Percentiles rank a stretch among this genome's conserved stretches.
These are phyloP conservation scores for Tylopilus felleus DNA, from an alignment of 768 basidiomycete genomes.

Conservation along the genomic window DNA sequence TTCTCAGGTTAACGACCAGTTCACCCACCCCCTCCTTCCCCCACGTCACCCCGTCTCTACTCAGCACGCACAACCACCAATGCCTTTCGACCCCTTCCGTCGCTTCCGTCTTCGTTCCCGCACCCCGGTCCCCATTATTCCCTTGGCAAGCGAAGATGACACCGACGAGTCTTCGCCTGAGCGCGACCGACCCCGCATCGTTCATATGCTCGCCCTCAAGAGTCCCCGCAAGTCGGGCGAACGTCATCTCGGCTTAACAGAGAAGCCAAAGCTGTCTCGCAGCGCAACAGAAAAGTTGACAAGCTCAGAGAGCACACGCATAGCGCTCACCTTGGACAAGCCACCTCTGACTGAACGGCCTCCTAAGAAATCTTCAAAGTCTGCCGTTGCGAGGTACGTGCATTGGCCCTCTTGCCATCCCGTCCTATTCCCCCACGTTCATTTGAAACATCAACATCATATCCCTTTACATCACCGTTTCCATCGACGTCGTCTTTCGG, in stretches of 20 bases:
- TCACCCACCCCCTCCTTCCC: too few species aligned
- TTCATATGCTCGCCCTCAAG: conserved; percentile 7
- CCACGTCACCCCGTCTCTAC: too few species aligned
- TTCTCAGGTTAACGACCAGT: not conserved
- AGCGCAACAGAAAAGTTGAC: not conserved
- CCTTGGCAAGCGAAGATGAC: conserved; percentile 18
- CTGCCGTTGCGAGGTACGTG: conserved; percentile 14
- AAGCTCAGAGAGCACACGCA: not conserved
- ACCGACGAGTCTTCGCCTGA: conserved; percentile 24
- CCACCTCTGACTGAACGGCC: not conserved
- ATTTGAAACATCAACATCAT: not conserved
- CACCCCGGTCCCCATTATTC: not conserved
- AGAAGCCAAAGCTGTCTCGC: not conserved
- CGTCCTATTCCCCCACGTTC: not conserved
- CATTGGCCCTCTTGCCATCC: not conserved
- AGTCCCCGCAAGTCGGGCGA: conserved; percentile 1
- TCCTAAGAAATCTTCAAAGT: conserved; percentile 1
- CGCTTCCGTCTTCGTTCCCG: conserved; percentile 21
- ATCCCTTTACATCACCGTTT: not conserved
- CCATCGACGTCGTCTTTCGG: not conserved
- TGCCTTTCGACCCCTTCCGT: conserved; percentile 22
- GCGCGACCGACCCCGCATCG: not conserved
- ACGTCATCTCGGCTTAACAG: not conserved
- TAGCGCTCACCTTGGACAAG: not conserved
- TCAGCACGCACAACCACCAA: too few species aligned